phyloP scores from a whole-genome alignment of 2,329 filamentous ascomycete genomes.

The Bipolaris oryzae region DNA sequence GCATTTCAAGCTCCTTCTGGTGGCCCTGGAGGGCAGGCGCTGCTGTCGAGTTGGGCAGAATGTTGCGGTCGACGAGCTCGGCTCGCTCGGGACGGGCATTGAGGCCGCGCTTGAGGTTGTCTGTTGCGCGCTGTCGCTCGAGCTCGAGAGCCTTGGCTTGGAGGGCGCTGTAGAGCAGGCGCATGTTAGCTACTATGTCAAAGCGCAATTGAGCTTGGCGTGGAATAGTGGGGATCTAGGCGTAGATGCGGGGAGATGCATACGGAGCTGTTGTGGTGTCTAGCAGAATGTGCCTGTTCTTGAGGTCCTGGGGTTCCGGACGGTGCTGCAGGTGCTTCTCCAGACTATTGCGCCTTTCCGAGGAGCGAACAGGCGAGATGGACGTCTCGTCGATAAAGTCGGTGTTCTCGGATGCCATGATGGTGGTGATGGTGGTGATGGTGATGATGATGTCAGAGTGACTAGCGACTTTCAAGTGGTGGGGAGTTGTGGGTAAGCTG shows the following conservation, averaged over 20 bases:
- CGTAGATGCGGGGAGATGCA: constrained; percentile 29
- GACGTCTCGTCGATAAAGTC: constrained; percentile 47
- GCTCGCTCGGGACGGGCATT: constrained; percentile 70
- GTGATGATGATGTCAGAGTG: constrained; percentile 6
- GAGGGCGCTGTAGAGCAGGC: constrained; percentile 56
- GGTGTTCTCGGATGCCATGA: constrained; percentile 37
- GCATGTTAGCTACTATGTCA: constrained; percentile 1
- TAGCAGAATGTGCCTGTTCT: constrained; percentile 70
- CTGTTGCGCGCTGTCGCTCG: constrained; percentile 66
- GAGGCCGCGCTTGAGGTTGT: constrained; percentile 69
- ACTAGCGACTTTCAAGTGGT: constrained; percentile 15
- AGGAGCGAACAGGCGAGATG: constrained; percentile 51
- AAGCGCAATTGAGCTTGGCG: too few species aligned
- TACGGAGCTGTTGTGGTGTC: constrained; percentile 72
- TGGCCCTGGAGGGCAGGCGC: constrained; percentile 80
- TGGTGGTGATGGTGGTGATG: neutral
- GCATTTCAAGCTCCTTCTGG: constrained; percentile 82
- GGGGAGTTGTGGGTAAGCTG: neutral
- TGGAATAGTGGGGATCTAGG: too few species aligned
- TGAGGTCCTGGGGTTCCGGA: constrained; percentile 65
- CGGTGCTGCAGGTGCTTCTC: constrained; percentile 57
- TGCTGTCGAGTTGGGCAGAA: constrained; percentile 77
- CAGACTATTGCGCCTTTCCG: constrained; percentile 66
- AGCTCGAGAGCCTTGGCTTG: constrained; percentile 68
- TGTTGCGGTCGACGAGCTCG: constrained; percentile 83